phyloP scores from a whole-genome alignment of 2,329 filamentous ascomycete genomes.

The Anisogramma anomala region DNA sequence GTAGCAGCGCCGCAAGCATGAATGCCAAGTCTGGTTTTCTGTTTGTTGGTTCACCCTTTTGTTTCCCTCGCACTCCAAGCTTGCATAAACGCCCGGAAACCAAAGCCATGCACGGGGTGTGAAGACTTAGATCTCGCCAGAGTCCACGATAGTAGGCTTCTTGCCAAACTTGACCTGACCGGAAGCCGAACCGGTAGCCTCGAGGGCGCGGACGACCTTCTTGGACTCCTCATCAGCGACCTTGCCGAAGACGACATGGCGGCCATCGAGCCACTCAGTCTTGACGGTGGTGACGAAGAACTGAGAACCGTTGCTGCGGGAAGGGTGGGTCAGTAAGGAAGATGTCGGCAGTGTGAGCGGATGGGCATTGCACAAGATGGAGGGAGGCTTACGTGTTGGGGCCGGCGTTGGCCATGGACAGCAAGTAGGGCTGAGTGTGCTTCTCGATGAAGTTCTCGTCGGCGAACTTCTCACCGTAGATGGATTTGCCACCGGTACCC shows the following conservation, averaged over 20 bases:
- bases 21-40: not conserved
- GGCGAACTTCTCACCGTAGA: constrained; percentile 88
- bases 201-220: constrained; percentile 47
- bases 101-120: not conserved
- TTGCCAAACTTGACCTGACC: constrained; percentile 45
- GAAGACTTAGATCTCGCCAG: constrained; percentile 35
- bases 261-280: constrained; percentile 74
- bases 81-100: no score
- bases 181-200: constrained; percentile 45
- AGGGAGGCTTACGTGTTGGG: constrained; percentile 64
- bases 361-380: no score
- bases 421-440: constrained; percentile 64
- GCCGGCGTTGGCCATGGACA: constrained; percentile 94
- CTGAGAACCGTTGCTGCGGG: constrained; percentile 81
- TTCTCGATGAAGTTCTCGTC: constrained; percentile 80
- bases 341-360: no score
- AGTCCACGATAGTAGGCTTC: constrained; percentile 46
- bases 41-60: not conserved
- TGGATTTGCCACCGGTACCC: constrained; percentile 86
- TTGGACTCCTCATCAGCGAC: constrained; percentile 43
- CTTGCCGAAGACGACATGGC: constrained; percentile 78
- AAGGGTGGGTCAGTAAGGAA: constrained; percentile 19
- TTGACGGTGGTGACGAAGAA: constrained; percentile 95
- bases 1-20: no score
- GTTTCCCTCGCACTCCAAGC: not conserved